Conservation (phyloP, 805 yeast species). For the Kodamaea leandrae region DNA sequence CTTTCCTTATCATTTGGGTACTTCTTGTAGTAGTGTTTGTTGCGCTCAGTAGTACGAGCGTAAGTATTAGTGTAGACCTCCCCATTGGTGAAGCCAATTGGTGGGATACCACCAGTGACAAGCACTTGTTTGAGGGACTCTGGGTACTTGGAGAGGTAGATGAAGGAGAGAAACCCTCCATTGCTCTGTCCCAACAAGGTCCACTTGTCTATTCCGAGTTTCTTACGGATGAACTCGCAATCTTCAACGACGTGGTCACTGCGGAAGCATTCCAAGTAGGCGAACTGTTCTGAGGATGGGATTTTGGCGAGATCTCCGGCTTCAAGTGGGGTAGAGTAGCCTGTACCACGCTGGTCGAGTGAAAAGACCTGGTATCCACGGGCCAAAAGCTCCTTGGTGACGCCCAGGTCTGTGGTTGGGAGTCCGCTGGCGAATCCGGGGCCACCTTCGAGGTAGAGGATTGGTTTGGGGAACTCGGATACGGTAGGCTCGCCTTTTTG, state of each 20-base stretch:
- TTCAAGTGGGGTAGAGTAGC: slow-evolving; percentile 49
- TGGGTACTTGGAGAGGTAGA: slow-evolving; percentile 48
- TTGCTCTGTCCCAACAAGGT: slow-evolving; percentile 54
- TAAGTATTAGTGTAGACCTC: slow-evolving; percentile 51
- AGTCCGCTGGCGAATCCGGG: slow-evolving; percentile 50
- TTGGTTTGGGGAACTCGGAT: slow-evolving; percentile 23
- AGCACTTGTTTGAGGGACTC: slow-evolving; percentile 42
- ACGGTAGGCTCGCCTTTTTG: slow-evolving; percentile 26
- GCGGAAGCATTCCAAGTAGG: slow-evolving; percentile 44
- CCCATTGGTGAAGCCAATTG: slow-evolving; percentile 42
- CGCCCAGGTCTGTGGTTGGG: slow-evolving; percentile 36
- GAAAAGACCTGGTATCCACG: slow-evolving; percentile 44
- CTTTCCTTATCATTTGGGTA: slow-evolving; percentile 46
- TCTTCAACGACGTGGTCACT: slow-evolving; percentile 55
- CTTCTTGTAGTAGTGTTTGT: slow-evolving; percentile 44
- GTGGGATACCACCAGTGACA: slow-evolving; percentile 61
- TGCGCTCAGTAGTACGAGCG: slow-evolving; percentile 45
- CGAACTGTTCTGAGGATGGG: slow-evolving; percentile 26
- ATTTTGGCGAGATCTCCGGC: slow-evolving; percentile 20
- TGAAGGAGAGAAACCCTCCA: slow-evolving; percentile 53
- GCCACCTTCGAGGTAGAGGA: slow-evolving; percentile 51
- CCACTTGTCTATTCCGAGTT: slow-evolving; percentile 43
- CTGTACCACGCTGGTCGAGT: slow-evolving; percentile 64
- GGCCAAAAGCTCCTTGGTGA: slow-evolving; percentile 37
- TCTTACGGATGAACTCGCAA: slow-evolving; percentile 43